Conservation (phyloP, 75 land plant species). For the Pinus albicaulis region DNA sequence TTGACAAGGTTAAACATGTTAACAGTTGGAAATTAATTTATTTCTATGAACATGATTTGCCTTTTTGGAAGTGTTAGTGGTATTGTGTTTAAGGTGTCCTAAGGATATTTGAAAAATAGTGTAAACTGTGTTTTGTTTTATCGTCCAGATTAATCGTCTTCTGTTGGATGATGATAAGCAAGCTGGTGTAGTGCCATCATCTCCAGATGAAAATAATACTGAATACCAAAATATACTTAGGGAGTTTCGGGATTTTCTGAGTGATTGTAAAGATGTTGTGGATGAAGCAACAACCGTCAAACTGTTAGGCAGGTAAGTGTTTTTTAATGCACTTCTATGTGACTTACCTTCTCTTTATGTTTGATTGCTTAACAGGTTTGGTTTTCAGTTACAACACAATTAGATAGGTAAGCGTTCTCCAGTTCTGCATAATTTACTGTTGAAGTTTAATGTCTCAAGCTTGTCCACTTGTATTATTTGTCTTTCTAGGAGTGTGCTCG, state of each 20-base stretch:
- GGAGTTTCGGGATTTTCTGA: slow-evolving; percentile 93
- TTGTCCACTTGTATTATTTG: no score
- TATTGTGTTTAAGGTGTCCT: not conserved
- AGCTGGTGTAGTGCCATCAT: not conserved
- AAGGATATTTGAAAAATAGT: not conserved
- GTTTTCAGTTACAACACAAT: not conserved
- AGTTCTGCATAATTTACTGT: not conserved
- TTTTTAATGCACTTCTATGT: not conserved
- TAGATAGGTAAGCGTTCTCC: not conserved
- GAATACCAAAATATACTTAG: slow-evolving; percentile 66
- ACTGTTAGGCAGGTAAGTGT: slow-evolving; percentile 76
- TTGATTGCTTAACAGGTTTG: not conserved
- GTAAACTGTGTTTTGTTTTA: not conserved
- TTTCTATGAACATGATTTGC: slow-evolving; percentile 1
- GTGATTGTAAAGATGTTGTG: slow-evolving; percentile 93
- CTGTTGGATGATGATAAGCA: slow-evolving; percentile 60
- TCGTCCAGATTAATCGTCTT: slow-evolving; percentile 71
- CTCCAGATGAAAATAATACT: slow-evolving; percentile 26
- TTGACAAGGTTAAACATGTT: slow-evolving; percentile 80
- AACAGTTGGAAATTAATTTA: not conserved
- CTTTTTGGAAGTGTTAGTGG: not conserved
- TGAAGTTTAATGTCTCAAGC: not conserved
- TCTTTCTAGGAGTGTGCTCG: no score
- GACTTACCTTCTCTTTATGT: not conserved
- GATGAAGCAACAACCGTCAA: slow-evolving; percentile 93